Percentiles rank a stretch among this genome's conserved stretches.
These are phyloP conservation scores for Pneumocystis carinii DNA, from an alignment of 1,139 yeast genomes.

Conservation along the genomic window DNA sequence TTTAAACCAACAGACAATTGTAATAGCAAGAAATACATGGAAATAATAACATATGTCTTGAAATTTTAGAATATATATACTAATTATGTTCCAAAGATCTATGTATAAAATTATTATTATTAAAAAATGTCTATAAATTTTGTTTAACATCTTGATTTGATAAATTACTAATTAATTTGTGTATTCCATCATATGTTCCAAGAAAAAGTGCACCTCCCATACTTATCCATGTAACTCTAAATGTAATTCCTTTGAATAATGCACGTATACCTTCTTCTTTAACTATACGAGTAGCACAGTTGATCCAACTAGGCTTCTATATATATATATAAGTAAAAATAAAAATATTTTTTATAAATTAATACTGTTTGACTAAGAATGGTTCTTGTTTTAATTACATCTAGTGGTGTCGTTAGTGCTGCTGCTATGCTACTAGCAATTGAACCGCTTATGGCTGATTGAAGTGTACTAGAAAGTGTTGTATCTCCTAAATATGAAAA, in stretches of 20 bases:
- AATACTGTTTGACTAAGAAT: constrained; percentile 39
- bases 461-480: constrained; percentile 29
- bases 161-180: neutral
- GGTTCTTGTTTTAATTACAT: constrained; percentile 77
- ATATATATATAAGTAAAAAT: constrained; percentile 25
- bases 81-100: too few species aligned
- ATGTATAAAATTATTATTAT: too few species aligned
- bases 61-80: too few species aligned
- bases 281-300: constrained; percentile 35
- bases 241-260: constrained; percentile 75
- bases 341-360: neutral
- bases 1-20: neutral
- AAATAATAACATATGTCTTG: neutral
- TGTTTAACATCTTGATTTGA: neutral
- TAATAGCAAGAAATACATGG: neutral
- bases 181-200: constrained; percentile 75
- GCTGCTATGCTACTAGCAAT: constrained; percentile 93
- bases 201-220: constrained; percentile 96
- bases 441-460: constrained; percentile 90
- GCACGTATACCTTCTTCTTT: constrained; percentile 54
- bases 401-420: constrained; percentile 83
- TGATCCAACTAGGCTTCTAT: constrained; percentile 32
- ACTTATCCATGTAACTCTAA: constrained; percentile 92
- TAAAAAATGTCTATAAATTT: too few species aligned
- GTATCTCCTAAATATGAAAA: neutral